Percentiles rank a stretch among this genome's conserved stretches.
phyloP scores from a whole-genome alignment of 768 basidiomycete genomes.

The Fibroporia radiculosa region DNA sequence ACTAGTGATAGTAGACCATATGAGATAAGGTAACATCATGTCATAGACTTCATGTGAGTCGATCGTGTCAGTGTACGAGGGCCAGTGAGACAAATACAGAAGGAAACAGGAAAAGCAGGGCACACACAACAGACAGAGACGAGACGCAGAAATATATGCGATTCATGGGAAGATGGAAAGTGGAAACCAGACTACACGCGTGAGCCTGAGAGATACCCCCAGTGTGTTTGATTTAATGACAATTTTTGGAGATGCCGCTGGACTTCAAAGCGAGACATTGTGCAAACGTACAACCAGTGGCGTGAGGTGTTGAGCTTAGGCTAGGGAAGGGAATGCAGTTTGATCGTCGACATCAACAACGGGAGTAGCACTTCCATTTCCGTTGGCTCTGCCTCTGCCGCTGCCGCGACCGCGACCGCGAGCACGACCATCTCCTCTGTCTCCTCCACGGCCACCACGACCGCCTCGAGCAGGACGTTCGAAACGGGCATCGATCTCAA shows the following conservation, averaged over 20 bases:
- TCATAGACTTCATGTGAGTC: constrained; percentile 19
- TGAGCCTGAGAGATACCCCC: neutral
- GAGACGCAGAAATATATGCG: constrained; percentile 14
- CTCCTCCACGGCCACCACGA: constrained; percentile 41
- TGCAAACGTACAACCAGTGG: no score
- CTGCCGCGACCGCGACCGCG: constrained; percentile 33
- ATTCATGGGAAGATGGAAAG: neutral
- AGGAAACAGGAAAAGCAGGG: constrained; percentile 6
- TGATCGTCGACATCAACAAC: constrained; percentile 73
- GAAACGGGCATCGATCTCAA: constrained; percentile 89
- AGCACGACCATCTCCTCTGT: constrained; percentile 39
- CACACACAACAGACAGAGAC: constrained; percentile 10
- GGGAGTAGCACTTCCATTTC: constrained; percentile 31
- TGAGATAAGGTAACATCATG: constrained; percentile 16
- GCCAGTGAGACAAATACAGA: constrained; percentile 12
- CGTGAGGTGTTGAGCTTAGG: constrained; percentile 26
- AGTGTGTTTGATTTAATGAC: constrained; percentile 7
- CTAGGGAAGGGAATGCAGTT: constrained; percentile 83
- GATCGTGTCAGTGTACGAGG: constrained; percentile 7
- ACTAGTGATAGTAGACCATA: constrained; percentile 16
- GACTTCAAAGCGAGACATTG: no score
- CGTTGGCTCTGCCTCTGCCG: constrained; percentile 36
- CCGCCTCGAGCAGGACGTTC: constrained; percentile 72
- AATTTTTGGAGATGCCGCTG: constrained; percentile 7
- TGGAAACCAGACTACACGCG: neutral